Percentiles rank a stretch among this genome's conserved stretches.
phyloP scores from a whole-genome alignment of 345 rosid species.

The Kernera saxatilis region DNA sequence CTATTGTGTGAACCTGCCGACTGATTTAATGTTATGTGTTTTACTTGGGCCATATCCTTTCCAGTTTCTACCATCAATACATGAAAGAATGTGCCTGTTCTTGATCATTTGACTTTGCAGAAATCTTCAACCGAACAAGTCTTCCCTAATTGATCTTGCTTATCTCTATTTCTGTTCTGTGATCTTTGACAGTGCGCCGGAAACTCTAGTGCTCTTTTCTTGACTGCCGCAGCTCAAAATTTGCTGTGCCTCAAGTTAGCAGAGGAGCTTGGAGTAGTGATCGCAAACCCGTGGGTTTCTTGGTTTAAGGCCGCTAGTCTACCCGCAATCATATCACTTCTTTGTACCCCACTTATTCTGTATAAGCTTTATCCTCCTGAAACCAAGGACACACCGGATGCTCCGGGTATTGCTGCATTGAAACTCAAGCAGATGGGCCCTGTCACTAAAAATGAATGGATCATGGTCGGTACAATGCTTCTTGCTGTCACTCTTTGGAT shows the following conservation, averaged over 20 bases:
- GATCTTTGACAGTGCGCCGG: constrained; percentile 58
- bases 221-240: constrained; percentile 97
- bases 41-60: neutral
- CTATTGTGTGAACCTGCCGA: neutral
- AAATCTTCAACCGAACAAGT: neutral
- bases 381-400: constrained; percentile 88
- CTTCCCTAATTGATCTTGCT: neutral
- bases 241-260: constrained; percentile 89
- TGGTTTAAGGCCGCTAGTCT: constrained; percentile 96
- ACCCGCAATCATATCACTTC: constrained; percentile 68
- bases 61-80: neutral
- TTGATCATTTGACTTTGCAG: neutral
- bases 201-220: constrained; percentile 93
- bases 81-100: neutral
- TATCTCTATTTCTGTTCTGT: constrained; percentile 15
- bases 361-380: constrained; percentile 95
- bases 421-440: constrained; percentile 83
- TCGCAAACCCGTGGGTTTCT: constrained; percentile 83
- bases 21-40: neutral
- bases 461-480: constrained; percentile 90
- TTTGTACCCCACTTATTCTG: constrained; percentile 69
- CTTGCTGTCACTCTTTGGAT: constrained; percentile 94
- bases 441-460: constrained; percentile 76
- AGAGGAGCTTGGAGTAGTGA: constrained; percentile 81
- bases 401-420: constrained; percentile 84